These are phyloP conservation scores for Hygrophoropsis aurantiaca DNA, from an alignment of 768 basidiomycete species.

Conservation along the genomic window DNA sequence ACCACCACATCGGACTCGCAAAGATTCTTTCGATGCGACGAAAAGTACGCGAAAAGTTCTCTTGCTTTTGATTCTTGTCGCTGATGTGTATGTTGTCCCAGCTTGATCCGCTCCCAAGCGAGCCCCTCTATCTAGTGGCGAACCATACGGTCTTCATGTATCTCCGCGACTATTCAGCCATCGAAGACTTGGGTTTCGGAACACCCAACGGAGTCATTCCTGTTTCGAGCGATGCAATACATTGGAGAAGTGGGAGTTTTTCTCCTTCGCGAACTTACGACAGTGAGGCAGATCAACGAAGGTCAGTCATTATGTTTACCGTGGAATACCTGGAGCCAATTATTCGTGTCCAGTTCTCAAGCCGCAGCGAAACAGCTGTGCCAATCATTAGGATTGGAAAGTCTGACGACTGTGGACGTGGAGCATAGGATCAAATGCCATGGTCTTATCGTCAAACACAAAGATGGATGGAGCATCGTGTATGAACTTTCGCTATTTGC, in stretches of 20 bases:
- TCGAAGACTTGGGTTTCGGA: slow-evolving; percentile 71
- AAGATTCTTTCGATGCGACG: slow-evolving; percentile 71
- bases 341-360: slow-evolving; percentile 37
- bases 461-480: slow-evolving; percentile 52
- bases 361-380: slow-evolving; percentile 46
- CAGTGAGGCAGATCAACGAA: slow-evolving; percentile 21
- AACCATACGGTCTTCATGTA: slow-evolving; percentile 58
- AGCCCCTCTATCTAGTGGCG: slow-evolving; percentile 73
- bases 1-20: slow-evolving; percentile 86
- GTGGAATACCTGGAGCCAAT: background rate
- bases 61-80: background rate
- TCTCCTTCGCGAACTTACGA: slow-evolving; percentile 45
- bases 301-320: background rate
- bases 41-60: slow-evolving; percentile 43
- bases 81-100: slow-evolving; percentile 25
- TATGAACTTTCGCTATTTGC: slow-evolving; percentile 18
- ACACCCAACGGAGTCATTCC: slow-evolving; percentile 53
- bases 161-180: slow-evolving; percentile 67
- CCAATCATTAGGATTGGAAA: slow-evolving; percentile 52
- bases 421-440: slow-evolving; percentile 71
- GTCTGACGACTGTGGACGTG: slow-evolving; percentile 70
- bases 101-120: slow-evolving; percentile 60
- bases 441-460: slow-evolving; percentile 67
- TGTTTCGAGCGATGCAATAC: slow-evolving; percentile 55
- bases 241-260: slow-evolving; percentile 39